phyloP scores from a whole-genome alignment of 2,329 filamentous ascomycete genomes.

The Fusarium tanahbumbuense region DNA sequence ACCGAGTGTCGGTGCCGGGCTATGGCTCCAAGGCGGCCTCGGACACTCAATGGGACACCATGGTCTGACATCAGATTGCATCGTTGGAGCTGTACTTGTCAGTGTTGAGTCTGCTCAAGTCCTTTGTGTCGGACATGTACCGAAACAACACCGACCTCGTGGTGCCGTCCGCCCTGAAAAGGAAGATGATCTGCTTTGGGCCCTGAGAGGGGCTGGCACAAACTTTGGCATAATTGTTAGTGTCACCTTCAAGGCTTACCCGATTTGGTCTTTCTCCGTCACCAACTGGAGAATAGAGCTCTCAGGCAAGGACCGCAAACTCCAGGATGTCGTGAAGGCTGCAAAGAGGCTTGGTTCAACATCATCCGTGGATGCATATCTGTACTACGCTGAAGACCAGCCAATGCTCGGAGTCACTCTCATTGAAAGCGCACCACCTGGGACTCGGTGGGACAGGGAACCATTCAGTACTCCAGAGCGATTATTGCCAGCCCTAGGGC shows the following conservation, averaged over 20 bases:
- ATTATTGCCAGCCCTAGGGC: constrained; percentile 48
- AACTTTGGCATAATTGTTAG: constrained; percentile 69
- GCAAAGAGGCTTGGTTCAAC: constrained; percentile 51
- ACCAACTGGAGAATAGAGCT: constrained; percentile 57
- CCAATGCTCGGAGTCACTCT: constrained; percentile 65
- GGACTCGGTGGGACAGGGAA: not conserved
- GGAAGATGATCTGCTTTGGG: constrained; percentile 67
- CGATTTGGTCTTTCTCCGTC: constrained; percentile 55
- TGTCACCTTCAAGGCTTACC: constrained; percentile 61
- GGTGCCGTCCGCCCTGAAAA: constrained; percentile 57
- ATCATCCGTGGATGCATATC: constrained; percentile 65
- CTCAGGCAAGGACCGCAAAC: constrained; percentile 25
- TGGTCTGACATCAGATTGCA: constrained; percentile 69
- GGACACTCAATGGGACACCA: constrained; percentile 67
- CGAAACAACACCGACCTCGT: constrained; percentile 55
- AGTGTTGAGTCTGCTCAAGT: constrained; percentile 60
- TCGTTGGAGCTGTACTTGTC: constrained; percentile 70
- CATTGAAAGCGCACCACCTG: constrained; percentile 54
- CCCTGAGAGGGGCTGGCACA: constrained; percentile 67
- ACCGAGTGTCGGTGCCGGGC: constrained; percentile 71
- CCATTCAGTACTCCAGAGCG: not conserved
- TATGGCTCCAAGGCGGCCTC: constrained; percentile 74
- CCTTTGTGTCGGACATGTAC: constrained; percentile 65
- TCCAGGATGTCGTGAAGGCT: no score
- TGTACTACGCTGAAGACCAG: constrained; percentile 61